These are phyloP conservation scores for Microascus cirrosus DNA, from an alignment of 2,329 filamentous ascomycete species.

Conservation along the genomic window DNA sequence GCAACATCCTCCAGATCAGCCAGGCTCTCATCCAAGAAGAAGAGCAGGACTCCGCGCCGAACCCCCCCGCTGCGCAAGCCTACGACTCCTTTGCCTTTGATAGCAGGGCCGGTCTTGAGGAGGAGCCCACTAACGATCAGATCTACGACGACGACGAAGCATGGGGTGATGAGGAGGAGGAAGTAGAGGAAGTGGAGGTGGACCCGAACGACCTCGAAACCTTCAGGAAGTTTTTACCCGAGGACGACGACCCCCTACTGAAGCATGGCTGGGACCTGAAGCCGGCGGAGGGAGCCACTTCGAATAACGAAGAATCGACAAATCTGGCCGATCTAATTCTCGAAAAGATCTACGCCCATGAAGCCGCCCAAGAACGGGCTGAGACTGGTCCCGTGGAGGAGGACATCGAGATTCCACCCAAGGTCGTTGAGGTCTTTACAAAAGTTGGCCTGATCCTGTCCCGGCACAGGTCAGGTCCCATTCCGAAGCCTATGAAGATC, in stretches of 20 bases:
- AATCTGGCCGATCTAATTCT: constrained; percentile 91
- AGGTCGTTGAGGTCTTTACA: constrained; percentile 88
- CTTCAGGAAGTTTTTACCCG: constrained; percentile 81
- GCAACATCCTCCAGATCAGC: constrained; percentile 80
- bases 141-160: constrained; percentile 41
- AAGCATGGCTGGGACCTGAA: constrained; percentile 49
- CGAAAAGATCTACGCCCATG: constrained; percentile 85
- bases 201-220: constrained; percentile 81
- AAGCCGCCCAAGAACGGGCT: constrained; percentile 49
- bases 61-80: constrained; percentile 31
- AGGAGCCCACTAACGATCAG: constrained; percentile 35
- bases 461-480: constrained; percentile 88
- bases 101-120: constrained; percentile 51
- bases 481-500: constrained; percentile 97
- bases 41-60: constrained; percentile 35
- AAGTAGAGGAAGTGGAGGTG: constrained; percentile 63
- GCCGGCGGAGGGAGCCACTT: constrained; percentile 27
- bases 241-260: constrained; percentile 63
- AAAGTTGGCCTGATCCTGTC: constrained; percentile 86
- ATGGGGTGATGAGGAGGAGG: constrained; percentile 73
- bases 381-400: constrained; percentile 46
- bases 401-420: constrained; percentile 75
- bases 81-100: constrained; percentile 61
- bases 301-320: constrained; percentile 41
- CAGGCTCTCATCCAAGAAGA: constrained; percentile 85